Base-by-base conservation (phyloP, 371 early-diverging fungal genomes). In the Coemansia sp. region DNA sequence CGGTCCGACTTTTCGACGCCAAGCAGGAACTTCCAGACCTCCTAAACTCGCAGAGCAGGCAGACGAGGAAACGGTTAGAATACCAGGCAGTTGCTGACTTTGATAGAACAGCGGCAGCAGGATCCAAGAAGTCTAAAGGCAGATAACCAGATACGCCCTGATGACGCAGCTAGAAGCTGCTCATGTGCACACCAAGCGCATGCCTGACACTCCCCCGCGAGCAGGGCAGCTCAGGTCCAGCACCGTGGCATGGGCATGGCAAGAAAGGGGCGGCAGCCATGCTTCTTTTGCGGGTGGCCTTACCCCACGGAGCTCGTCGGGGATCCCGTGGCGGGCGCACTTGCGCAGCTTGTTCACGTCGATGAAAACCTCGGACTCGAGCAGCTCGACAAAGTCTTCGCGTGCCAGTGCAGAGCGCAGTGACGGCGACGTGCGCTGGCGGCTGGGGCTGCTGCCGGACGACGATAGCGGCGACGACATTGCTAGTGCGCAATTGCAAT, bases 1-100 rank as follows among this genome's bases (percentile, higher is more conserved):
- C 93, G 84, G 79, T 95, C 93, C 3, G 93, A 84, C 63, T 87
- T 85, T 76, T 91, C 89, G 14, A 93, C 88, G 35, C 91, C 93
- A 40, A 95, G 83, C 42, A 95, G 80, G 63, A 88, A 94, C 81
- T 91, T 88, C 96, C 96, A 95, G 41, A 90, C 93, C 60, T 91
- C 91, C 89, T 90, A 83, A 61, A 49, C 52, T 13, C 20, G 41
- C 53, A 57, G 20, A 40, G 26, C 54, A 51, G 41, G 59, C n/a
- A 26, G 36, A 30, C 13, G 45, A 45, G 45, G 42, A 16, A 45
- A 16, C 45, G 16, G 8, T 45, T 45, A 45, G 45, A 45, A 45
- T 16, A 45, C 16, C 45, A 45, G 45, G 45, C 16, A 45, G 45
- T 16, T 45, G 45, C 16, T 45, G 45, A 14, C 35, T 38, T 38